A percentile compares a stretch with the other conserved stretches of the same genome.
phyloP scores from a whole-genome alignment of 495 filamentous ascomycete genomes.

The Xanthoparmelia taractica region DNA sequence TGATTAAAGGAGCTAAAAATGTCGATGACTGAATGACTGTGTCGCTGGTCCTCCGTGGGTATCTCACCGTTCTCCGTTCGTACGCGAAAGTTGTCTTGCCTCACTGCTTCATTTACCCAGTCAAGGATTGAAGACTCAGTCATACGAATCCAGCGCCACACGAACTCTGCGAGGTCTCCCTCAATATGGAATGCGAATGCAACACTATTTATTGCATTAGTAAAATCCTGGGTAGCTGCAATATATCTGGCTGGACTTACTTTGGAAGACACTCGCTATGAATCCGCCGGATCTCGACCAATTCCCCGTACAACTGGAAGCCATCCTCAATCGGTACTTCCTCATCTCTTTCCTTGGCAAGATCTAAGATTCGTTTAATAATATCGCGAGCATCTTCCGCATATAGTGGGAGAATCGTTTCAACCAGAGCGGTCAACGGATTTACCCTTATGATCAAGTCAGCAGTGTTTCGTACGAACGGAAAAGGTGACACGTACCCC shows the following conservation, averaged over 20 bases:
- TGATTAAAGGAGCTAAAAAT: conserved; percentile 91
- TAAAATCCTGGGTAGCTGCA: background rate
- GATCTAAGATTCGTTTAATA: conserved; percentile 67
- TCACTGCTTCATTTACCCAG: conserved; percentile 84
- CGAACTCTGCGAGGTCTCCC: conserved; percentile 76
- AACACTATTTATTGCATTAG: conserved; percentile 27
- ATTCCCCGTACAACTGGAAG: conserved; percentile 83
- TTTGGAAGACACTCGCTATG: conserved; percentile 63
- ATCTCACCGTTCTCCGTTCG: conserved; percentile 51
- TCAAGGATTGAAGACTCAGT: conserved; percentile 71
- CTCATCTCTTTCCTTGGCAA: conserved; percentile 54
- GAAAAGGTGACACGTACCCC: conserved; percentile 45
- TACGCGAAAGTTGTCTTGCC: conserved; percentile 75
- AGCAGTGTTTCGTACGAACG: conserved; percentile 9
- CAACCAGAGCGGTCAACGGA: conserved; percentile 70
- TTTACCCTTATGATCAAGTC: conserved; percentile 45
- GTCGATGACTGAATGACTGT: conserved; percentile 89
- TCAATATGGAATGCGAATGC: conserved; percentile 82
- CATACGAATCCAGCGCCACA: conserved; percentile 86
- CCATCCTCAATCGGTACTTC: conserved; percentile 85
- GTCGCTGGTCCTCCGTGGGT: conserved; percentile 72
- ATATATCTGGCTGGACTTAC: conserved; percentile 28
- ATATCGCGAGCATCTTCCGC: conserved; percentile 80
- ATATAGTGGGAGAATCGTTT: conserved; percentile 79
- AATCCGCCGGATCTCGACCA: conserved; percentile 73